Base-by-base conservation (phyloP, 257 asterid genomes). In the Vinca minor region DNA sequence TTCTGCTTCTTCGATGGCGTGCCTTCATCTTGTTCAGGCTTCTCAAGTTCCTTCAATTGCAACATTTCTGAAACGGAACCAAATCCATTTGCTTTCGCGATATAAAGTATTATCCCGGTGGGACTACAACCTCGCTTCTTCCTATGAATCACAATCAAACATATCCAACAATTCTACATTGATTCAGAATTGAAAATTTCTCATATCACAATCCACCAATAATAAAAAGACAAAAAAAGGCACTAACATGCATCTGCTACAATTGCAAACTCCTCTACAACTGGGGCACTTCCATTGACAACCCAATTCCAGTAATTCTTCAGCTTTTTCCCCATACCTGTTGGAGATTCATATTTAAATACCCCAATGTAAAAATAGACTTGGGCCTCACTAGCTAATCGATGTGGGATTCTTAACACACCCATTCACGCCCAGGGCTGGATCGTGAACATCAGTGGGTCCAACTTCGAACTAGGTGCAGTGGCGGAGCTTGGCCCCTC, bases 261-360 rank as follows among this genome's bases (percentile, higher is more conserved):
- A 70, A 70, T 70, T 70, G 74, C 74, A 70, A 57, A 70, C 64
- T 21, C 74, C 74, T 64, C 74, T 63, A 34, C 74, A 70, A 20
- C 38, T 31, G 41, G 74, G 74, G 74, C 74, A 70, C 54, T 70
- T 55, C 74, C 74, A 70, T n/a, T 45, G 31, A 58, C 42, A 11
- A 18, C 56, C 69, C 58, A 35, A 26, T 57, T 25, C 59, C 9
- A 64, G 60, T 29, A 42, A 48, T 46, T 53, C 64, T 36, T 70
- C 69, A 32, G 74, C 74, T 1, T 21, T 63, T 41, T 70, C 74
- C 32, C 69, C 74, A 44, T 70, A 70, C 31, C 69, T 63, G 63
- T 21, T 44, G 26, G 2, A 23, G 11, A 55, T 6, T 0, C 60
- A n/a, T n/a, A 66, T 34, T 49, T 59, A 45, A 34, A 20, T n/a